These are phyloP conservation scores for Amphirosellinia nigrospora DNA, from an alignment of 495 filamentous ascomycete species.

Conservation along the genomic window DNA sequence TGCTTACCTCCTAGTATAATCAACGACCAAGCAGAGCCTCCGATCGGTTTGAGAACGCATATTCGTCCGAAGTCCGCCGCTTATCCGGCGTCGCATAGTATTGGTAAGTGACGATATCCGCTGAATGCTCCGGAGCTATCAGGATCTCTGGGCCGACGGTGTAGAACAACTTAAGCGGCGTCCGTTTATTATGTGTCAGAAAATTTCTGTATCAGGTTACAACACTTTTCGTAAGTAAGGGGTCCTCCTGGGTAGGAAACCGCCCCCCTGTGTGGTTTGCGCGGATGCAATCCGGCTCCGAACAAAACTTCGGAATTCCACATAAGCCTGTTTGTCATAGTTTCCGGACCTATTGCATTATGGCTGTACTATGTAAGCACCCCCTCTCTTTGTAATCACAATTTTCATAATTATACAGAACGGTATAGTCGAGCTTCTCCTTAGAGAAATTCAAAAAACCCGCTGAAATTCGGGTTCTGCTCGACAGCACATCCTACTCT, in stretches of 20 bases:
- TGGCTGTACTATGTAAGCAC: slow-evolving; percentile 12
- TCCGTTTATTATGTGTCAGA: neutral
- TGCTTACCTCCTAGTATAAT: neutral
- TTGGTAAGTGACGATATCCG: neutral
- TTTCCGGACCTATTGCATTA: neutral
- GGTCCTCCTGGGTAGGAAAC: neutral
- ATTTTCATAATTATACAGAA: neutral
- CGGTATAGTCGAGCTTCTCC: neutral
- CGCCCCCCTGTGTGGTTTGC: neutral
- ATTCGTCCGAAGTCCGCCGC: slow-evolving; percentile 4
- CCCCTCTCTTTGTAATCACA: neutral
- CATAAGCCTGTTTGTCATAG: neutral
- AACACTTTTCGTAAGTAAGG: neutral
- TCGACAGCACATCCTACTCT: neutral
- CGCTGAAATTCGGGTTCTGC: neutral
- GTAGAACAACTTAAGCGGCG: neutral
- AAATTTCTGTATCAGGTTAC: neutral
- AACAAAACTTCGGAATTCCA: neutral
- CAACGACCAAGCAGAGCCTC: slow-evolving; percentile 1
- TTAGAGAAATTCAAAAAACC: neutral
- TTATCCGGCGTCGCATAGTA: neutral
- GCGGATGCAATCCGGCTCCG: neutral
- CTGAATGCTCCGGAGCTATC: neutral
- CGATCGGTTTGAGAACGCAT: neutral
- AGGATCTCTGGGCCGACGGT: neutral